Base-by-base conservation (phyloP, 2,329 filamentous ascomycete genomes). In the Neopestalotiopsis sp. region DNA sequence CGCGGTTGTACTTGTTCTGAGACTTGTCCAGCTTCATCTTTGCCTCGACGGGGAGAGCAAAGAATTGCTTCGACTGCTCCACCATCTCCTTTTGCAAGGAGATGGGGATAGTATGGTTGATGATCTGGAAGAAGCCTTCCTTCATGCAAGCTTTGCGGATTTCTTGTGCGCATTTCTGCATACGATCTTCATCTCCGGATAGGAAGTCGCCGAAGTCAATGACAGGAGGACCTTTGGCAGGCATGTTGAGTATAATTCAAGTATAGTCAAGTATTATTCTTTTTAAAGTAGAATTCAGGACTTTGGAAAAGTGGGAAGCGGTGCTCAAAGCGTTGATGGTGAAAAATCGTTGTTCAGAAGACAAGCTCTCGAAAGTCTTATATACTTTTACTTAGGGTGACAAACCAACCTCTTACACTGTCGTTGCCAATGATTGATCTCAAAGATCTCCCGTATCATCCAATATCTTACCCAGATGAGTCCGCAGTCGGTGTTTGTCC, bases 21-120 rank as follows among this genome's bases (percentile, higher is more conserved):
- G 61, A 12, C 28, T 64, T 64, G 40, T 64, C 61, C 17, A 64
- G 61, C 61, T 64, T 64, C 61, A 64, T 56, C 63, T 66, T 66
- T 7, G 32, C 45, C 4, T 66, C 64, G 10, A 38, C 10, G 4
- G 64, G 64, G 28, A 66, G 64, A 9, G 20, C 45, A 24, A 66
- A 66, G 40, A 67, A 61, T 6, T 62, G 10, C 34, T 49, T 56
- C 3, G 40, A 7, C 5, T 17, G 17, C 2, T 67, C 32, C n/a
- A 67, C 32, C 56, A 67, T 61, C 34, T 52, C 34, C 28, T 61
- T 34, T 30, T 62, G 66, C 5, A 67, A 57, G 5, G 5, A 12
- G 6, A 49, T 17, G 4, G 66, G 58, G 20, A 61, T 62, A 4
- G 10, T 12, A 17, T 67, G 66, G 7, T 62, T 62, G 4, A 67